Conservation (phyloP, 345 rosid species). For the Triadica sebifera region DNA sequence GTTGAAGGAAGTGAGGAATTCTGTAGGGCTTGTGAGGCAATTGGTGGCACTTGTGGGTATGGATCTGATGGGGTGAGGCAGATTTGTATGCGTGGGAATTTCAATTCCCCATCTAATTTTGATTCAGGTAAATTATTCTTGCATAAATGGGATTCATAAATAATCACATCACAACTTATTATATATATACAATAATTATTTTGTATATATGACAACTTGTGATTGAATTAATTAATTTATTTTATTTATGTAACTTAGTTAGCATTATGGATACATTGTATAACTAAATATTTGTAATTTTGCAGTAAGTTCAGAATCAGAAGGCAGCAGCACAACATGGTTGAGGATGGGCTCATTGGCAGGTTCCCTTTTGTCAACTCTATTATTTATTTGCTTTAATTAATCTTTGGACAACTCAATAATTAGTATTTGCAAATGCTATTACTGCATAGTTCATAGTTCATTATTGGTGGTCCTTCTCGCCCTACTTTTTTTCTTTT, state of each 20-base stretch:
- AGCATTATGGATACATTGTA: too few species aligned
- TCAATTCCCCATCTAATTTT: slow-evolving; percentile 77
- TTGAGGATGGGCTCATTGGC: neutral
- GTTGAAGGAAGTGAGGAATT: slow-evolving; percentile 67
- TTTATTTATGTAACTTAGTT: neutral
- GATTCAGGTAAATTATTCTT: slow-evolving; percentile 51
- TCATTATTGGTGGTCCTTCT: too few species aligned
- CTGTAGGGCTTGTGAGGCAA: slow-evolving; percentile 79
- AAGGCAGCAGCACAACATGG: slow-evolving; percentile 8
- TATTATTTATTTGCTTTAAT: neutral
- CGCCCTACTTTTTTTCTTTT: too few species aligned
- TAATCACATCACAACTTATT: too few species aligned
- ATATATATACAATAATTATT: too few species aligned
- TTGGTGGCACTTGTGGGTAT: slow-evolving; percentile 80
- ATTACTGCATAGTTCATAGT: too few species aligned
- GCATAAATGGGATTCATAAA: too few species aligned
- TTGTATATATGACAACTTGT: too few species aligned
- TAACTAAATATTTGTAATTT: too few species aligned
- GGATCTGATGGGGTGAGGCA: slow-evolving; percentile 59
- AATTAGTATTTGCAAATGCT: too few species aligned
- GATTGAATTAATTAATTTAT: too few species aligned
- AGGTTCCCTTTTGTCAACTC: neutral
- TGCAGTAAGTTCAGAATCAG: slow-evolving; percentile 17
- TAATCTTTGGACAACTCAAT: neutral
- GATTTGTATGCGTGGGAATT: slow-evolving; percentile 62